phyloP scores from a whole-genome alignment of 2,329 filamentous ascomycete species.

The Pezicula neosporulosa region DNA sequence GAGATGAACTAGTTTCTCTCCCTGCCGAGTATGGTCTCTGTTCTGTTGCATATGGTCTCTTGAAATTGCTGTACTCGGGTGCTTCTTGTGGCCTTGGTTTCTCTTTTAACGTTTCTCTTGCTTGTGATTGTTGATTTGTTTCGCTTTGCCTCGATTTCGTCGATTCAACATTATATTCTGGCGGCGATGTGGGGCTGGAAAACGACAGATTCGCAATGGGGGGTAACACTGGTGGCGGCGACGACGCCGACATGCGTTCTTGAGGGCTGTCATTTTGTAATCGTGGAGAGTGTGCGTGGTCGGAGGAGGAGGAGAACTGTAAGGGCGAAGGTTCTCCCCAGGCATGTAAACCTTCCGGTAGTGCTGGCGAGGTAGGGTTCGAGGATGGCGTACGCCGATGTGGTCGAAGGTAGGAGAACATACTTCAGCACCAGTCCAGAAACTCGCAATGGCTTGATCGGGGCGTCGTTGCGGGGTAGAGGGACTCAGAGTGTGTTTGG shows the following conservation, averaged over 20 bases:
- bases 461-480: neutral
- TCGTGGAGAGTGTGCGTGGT: slow-evolving; percentile 24
- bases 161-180: slow-evolving; percentile 8
- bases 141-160: slow-evolving; percentile 9
- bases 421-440: slow-evolving; percentile 4
- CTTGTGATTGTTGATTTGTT: slow-evolving; percentile 11
- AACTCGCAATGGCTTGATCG: neutral
- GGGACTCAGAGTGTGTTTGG: neutral
- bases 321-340: slow-evolving; percentile 19
- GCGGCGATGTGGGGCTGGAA: slow-evolving; percentile 10
- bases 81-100: slow-evolving; percentile 12
- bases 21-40: slow-evolving; percentile 21
- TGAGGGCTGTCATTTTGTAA: slow-evolving; percentile 15
- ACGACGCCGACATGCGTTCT: slow-evolving; percentile 23
- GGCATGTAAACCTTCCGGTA: slow-evolving; percentile 18
- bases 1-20: slow-evolving; percentile 14
- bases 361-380: slow-evolving; percentile 27
- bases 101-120: slow-evolving; percentile 9
- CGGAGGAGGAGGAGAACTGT: slow-evolving; percentile 8
- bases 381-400: slow-evolving; percentile 27
- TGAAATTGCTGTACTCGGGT: slow-evolving; percentile 16
- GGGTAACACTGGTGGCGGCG: slow-evolving; percentile 44
- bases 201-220: slow-evolving; percentile 34
- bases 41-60: slow-evolving; percentile 15
- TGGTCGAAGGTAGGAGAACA: slow-evolving; percentile 32